A percentile compares a stretch with the other conserved stretches of the same genome.
These are phyloP conservation scores for Ceratocystiopsis minuta DNA, from an alignment of 2,329 filamentous ascomycete genomes.

Conservation along the genomic window DNA sequence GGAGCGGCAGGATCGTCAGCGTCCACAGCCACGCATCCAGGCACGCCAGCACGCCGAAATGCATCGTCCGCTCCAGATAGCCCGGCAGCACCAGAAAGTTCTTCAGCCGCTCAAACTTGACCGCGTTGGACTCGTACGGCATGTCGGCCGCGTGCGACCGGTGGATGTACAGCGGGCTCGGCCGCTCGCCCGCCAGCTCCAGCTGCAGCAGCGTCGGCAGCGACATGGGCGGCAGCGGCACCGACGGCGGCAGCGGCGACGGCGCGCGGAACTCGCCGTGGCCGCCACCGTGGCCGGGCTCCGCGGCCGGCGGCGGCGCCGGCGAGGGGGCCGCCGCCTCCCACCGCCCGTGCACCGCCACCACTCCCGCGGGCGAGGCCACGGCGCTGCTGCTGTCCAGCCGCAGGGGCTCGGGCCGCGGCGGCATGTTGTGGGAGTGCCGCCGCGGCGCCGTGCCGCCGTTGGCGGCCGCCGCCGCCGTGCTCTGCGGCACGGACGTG, in stretches of 20 bases:
- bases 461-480: too few species aligned
- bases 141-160: slow-evolving; percentile 36
- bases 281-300: not conserved
- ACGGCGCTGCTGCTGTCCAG: not conserved
- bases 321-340: too few species aligned
- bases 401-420: not conserved
- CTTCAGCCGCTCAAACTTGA: slow-evolving; percentile 79
- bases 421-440: slow-evolving; percentile 29
- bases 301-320: too few species aligned
- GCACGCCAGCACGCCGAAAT: slow-evolving; percentile 80
- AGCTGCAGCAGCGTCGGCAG: slow-evolving; percentile 47
- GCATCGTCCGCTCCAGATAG: slow-evolving; percentile 66
- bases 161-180: slow-evolving; percentile 48
- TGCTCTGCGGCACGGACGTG: too few species aligned
- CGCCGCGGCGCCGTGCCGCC: slow-evolving; percentile 22
- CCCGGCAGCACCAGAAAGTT: slow-evolving; percentile 75
- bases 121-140: slow-evolving; percentile 79
- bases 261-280: slow-evolving; percentile 14
- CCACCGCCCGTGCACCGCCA: too few species aligned
- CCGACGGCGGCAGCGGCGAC: slow-evolving; percentile 33
- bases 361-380: not conserved
- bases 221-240: slow-evolving; percentile 48
- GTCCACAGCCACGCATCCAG: slow-evolving; percentile 93
- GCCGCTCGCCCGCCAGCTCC: slow-evolving; percentile 42
- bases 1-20: slow-evolving; percentile 82